Evolutionary conservation across 176 grass and related monocot genomes (phyloP), one percentile per base, ranked within the genome.

Genomic region (Hsuehochloa calcarea): DNA sequence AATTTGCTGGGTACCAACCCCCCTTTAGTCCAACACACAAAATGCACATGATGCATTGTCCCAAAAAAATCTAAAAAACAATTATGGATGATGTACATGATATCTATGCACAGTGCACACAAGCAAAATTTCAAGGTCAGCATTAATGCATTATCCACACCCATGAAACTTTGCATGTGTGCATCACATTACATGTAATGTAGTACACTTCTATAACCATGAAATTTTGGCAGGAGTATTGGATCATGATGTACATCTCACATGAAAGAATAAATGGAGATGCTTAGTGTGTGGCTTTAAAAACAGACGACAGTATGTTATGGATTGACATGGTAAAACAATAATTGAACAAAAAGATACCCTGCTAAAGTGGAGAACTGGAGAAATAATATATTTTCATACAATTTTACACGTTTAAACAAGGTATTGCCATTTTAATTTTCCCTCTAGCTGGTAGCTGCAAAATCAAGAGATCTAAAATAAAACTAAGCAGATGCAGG

Each of bases 201-300:
- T 34, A 31, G 13, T 65, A 34, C 27, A 37, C 2, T 10, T 4
- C 10, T 61, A 61, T 10, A 26, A 26, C 58, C n/a, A 26, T 26
- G 10, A 61, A 25, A 26, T 12, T 61, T 61, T 61, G 20, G 22
- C 8, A 23, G 4, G 13, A 61, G n/a, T 61, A 61, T 61, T 61
- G 58, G 10, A 23, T 25, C 72, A 74, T 52, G 26, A 51, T 78
- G 23, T 39, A 45, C 39, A 17, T 16, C n/a, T 29, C 56, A 9
- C 40, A 10, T 80, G 44, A 67, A 66, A 66, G 45, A 66, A 79
- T 79, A 64, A 78, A 65, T 47, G 29, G 29, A 44, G 31, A 35
- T 16, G 29, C 29, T 65, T 65, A 65, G 0, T n/a, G 5, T 37
- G 51, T 38, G 25, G 29, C 29, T 55, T 52, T 19, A 74, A 29